Evolutionary conservation across 805 yeast genomes (phyloP), one percentile per base, ranked within the genome.

Genomic region (Ogataea salicorniae): DNA sequence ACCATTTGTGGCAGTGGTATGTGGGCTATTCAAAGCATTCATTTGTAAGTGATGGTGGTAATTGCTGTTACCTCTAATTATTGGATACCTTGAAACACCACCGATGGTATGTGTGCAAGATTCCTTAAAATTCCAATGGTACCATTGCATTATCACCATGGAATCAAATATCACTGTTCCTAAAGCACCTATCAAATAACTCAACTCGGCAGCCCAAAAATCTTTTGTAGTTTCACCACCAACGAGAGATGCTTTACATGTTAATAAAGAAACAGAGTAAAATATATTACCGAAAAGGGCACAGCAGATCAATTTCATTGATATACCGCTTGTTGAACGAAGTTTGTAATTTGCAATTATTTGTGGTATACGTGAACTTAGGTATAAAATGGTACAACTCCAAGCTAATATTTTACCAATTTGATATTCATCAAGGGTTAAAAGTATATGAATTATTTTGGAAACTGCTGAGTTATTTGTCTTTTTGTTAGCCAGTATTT

Each of bases 311-410:
- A 79, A 60, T 36, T 76, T 58, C 11, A 79, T 72, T 1, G 80
- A 74, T 9, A 79, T 67, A 7, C 83, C 83, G 5, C 69, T 71
- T 1, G 79, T 80, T 6, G 81, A 70, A 47, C 70, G 70, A 22
- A 76, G 53, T 43, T 58, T 54, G 55, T 71, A 69, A 55, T 79
- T 79, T 40, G 74, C 73, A 49, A 68, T 61, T 23, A 79, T 58
- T 51, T 79, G 83, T 0, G 83, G 83, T 37, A 76, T 66, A 45
- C 83, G 60, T 4, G 83, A 78, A 8, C 69, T 49, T 42, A 77
- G 62, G 51, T 79, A 79, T 1, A 78, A 70, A 5, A 58, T 46
- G 1, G 83, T 74, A 50, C 81, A 77, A 2, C 68, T 55, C 83
- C 83, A 79, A 0, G 83, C 81, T 17, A 78, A 50, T 2, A 62